Percentiles rank a stretch among this genome's conserved stretches.
Conservation (phyloP, 169 alveolate species). For the Eimeria acervulina region DNA sequence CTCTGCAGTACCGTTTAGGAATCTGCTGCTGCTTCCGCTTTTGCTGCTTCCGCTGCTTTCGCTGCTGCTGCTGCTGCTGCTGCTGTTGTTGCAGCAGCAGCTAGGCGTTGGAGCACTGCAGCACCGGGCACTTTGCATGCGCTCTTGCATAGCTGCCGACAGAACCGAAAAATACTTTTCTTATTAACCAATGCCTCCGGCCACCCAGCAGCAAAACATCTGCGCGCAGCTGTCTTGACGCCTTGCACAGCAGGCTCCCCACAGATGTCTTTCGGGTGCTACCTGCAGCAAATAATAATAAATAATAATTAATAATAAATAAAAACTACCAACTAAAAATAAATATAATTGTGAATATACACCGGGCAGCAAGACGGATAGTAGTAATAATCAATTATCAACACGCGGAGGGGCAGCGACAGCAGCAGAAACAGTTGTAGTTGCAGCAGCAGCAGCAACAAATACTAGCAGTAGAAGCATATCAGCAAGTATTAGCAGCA, state of each 20-base stretch:
- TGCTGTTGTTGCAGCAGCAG: not conserved
- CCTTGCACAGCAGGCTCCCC: not conserved
- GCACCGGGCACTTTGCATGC: slow-evolving; percentile 46
- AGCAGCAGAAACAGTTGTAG: too few relatives aligned
- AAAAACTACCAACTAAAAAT: too few relatives aligned
- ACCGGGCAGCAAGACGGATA: too few relatives aligned
- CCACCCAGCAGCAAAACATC: slow-evolving; percentile 20
- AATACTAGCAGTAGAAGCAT: too few relatives aligned
- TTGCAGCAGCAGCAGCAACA: too few relatives aligned
- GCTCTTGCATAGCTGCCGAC: slow-evolving; percentile 3
- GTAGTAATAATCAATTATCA: too few relatives aligned
- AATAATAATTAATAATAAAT: too few relatives aligned
- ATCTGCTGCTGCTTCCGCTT: too few relatives aligned
- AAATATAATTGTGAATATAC: too few relatives aligned
- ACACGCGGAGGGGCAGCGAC: too few relatives aligned
- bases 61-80: not conserved
- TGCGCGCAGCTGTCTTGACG: not conserved
- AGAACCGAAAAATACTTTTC: not conserved
- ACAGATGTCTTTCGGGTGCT: slow-evolving; percentile 26
- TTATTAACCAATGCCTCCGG: not conserved
- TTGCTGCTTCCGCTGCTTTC: not conserved
- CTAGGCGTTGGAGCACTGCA: slow-evolving; percentile 30
- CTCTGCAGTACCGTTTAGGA: too few relatives aligned
- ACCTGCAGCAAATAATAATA: not conserved
- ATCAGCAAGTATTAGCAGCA: too few relatives aligned